phyloP scores from a whole-genome alignment of 1,139 yeast genomes.

The Yamadazyma taylorii region DNA sequence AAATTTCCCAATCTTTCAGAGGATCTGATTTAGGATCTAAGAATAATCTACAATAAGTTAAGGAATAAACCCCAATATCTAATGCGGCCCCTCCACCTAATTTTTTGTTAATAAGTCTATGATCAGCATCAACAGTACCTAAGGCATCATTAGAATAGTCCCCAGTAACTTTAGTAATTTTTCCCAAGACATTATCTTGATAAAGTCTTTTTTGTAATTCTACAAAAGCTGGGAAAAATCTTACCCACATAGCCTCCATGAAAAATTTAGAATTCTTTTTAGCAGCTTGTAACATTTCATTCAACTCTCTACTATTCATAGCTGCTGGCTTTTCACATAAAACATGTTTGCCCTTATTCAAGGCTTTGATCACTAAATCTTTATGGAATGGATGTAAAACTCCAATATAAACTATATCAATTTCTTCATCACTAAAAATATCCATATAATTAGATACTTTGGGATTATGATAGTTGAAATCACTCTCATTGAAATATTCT shows the following conservation, averaged over 20 bases:
- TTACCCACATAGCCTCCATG: slow-evolving; percentile 69
- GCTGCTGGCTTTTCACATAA: slow-evolving; percentile 64
- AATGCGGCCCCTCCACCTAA: slow-evolving; percentile 65
- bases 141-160: slow-evolving; percentile 33
- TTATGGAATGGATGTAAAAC: slow-evolving; percentile 60
- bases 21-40: slow-evolving; percentile 27
- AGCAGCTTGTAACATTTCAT: slow-evolving; percentile 48
- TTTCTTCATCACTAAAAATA: slow-evolving; percentile 40
- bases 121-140: slow-evolving; percentile 15
- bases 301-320: slow-evolving; percentile 48
- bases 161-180: slow-evolving; percentile 33
- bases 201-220: slow-evolving; percentile 36
- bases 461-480: background rate
- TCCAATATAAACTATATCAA: slow-evolving; percentile 58
- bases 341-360: slow-evolving; percentile 52
- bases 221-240: slow-evolving; percentile 52
- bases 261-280: slow-evolving; percentile 44
- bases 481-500: background rate
- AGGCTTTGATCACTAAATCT: slow-evolving; percentile 46
- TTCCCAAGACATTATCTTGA: slow-evolving; percentile 43
- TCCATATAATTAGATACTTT: slow-evolving; percentile 29
- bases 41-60: slow-evolving; percentile 45
- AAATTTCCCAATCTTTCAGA: slow-evolving; percentile 18
- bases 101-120: slow-evolving; percentile 39
- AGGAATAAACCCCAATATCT: slow-evolving; percentile 58